phyloP scores from a whole-genome alignment of 805 yeast species.

The Saccharomycopsis sp. region DNA sequence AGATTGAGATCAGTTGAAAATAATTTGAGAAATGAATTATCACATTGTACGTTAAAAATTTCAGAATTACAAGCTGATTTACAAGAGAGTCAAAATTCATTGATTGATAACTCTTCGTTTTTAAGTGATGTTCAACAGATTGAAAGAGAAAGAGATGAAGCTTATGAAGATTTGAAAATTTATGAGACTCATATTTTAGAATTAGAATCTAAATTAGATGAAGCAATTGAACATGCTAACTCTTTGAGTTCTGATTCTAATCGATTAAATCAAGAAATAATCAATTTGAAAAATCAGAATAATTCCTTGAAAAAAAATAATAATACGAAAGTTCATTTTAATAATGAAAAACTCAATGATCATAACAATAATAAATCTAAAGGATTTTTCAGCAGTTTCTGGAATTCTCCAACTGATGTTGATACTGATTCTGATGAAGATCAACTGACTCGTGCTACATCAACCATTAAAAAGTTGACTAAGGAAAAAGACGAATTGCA shows the following conservation, averaged over 20 bases:
- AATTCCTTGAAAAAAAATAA: conserved; percentile 22
- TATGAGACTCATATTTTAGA: conserved; percentile 23
- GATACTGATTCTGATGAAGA: conserved; percentile 2
- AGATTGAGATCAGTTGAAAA: conserved; percentile 8
- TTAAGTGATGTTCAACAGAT: conserved; percentile 25
- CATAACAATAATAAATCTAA: conserved; percentile 1
- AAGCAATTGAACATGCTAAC: conserved; percentile 18
- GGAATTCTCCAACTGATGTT: conserved; percentile 19
- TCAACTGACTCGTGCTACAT: not conserved
- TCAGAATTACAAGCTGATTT: conserved; percentile 10
- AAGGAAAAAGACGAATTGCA: conserved; percentile 25
- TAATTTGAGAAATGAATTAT: conserved; percentile 8
- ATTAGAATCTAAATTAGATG: conserved; percentile 22
- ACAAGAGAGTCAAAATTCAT: conserved; percentile 7
- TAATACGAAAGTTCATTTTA: conserved; percentile 7
- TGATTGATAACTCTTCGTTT: conserved; percentile 20
- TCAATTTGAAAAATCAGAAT: conserved; percentile 24
- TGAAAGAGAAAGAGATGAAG: conserved; percentile 19
- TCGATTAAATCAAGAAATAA: conserved; percentile 20
- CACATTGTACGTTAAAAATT: conserved; percentile 9
- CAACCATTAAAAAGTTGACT: conserved; percentile 20
- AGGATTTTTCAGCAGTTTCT: conserved; percentile 16
- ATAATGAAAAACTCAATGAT: conserved; percentile 4
- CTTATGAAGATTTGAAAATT: conserved; percentile 15
- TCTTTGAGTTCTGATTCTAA: conserved; percentile 19